Evolutionary conservation across 169 alveolate genomes (phyloP).

Genomic region (Miamiensis avidus): DNA sequence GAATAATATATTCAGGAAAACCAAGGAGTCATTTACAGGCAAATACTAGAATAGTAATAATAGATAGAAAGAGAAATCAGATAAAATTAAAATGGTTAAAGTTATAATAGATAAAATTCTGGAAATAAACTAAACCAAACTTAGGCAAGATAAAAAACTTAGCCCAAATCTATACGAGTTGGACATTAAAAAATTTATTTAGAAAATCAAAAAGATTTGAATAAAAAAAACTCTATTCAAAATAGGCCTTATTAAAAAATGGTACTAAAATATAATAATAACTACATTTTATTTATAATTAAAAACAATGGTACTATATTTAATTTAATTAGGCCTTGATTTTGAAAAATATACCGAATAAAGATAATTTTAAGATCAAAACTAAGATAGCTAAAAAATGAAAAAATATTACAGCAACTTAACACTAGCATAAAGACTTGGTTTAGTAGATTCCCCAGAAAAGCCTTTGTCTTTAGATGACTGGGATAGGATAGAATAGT

Average conservation of each 20-base stretch:
- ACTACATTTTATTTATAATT: no score
- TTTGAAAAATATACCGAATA: neutral
- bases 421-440: constrained; percentile 17
- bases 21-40: no score
- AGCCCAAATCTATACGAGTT: constrained; percentile 5
- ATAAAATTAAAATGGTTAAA: no score
- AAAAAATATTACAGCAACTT: neutral
- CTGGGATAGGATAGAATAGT: constrained; percentile 14
- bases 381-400: constrained; percentile 11
- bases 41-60: no score
- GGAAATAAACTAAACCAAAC: no score
- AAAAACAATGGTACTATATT: neutral
- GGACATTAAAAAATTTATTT: constrained; percentile 12
- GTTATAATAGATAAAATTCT: no score
- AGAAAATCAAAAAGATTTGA: neutral
- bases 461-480: constrained; percentile 15
- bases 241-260: no score
- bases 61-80: no score
- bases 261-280: no score
- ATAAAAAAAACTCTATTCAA: neutral
- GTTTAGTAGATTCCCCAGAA: constrained; percentile 17
- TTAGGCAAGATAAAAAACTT: no score
- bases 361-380: neutral
- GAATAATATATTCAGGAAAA: no score
- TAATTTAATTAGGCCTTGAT: neutral